Conservation (phyloP, 2,329 filamentous ascomycete genomes). For the Fusarium chaquense region DNA sequence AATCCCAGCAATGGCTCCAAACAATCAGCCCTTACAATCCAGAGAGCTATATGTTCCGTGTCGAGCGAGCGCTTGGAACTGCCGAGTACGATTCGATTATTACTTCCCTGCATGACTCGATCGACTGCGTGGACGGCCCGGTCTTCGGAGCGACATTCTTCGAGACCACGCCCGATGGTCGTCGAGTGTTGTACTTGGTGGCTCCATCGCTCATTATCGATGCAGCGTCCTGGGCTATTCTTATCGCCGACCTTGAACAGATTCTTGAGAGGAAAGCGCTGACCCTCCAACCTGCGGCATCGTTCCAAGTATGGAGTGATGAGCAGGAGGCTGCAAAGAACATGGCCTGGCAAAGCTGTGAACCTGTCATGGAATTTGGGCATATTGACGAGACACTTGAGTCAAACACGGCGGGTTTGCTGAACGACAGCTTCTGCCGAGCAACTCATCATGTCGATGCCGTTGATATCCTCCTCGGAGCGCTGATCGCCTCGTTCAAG, state of each 20-base stretch:
- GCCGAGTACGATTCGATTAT: constrained; percentile 11
- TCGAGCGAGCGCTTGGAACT: constrained; percentile 10
- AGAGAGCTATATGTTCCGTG: constrained; percentile 9
- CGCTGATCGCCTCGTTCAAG: constrained; percentile 13
- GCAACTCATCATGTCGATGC: constrained; percentile 12
- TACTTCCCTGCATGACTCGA: constrained; percentile 8
- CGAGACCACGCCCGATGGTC: constrained; percentile 11
- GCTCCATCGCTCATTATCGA: constrained; percentile 10
- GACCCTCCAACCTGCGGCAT: constrained; percentile 12
- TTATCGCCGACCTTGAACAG: constrained; percentile 12
- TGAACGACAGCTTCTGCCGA: constrained; percentile 13
- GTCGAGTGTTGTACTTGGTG: constrained; percentile 11
- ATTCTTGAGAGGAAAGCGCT: constrained; percentile 9
- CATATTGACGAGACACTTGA: constrained; percentile 13
- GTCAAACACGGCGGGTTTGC: constrained; percentile 10
- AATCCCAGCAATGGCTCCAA: constrained; percentile 13
- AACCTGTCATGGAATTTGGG: constrained; percentile 8
- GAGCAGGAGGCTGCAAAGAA: constrained; percentile 12
- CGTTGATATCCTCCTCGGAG: constrained; percentile 7
- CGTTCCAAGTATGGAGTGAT: constrained; percentile 14
- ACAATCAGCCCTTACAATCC: constrained; percentile 12
- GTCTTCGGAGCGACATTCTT: constrained; percentile 13
- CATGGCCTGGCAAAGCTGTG: constrained; percentile 9
- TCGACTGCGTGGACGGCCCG: constrained; percentile 2
- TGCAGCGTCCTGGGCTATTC: constrained; percentile 12